Evolutionary conservation across 1,139 yeast genomes (phyloP), one percentile per base, ranked within the genome.

Genomic region (Spathaspora sp.): DNA sequence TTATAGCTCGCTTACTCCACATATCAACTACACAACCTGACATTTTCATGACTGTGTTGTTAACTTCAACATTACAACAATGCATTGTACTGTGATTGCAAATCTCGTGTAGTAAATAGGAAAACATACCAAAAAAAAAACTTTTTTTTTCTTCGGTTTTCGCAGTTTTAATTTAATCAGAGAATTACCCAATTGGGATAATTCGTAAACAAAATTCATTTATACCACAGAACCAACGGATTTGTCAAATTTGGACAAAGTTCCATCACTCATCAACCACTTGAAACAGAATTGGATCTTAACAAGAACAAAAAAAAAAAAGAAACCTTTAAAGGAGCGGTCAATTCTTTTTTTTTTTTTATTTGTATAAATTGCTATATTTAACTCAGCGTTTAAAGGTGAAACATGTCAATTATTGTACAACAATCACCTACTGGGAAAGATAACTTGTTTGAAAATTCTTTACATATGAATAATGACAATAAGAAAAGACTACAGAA

Each of bases 161-260:
- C 40, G 26, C 40, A 31, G 10, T 31, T 13, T 31, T 31, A 43
- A 40, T 40, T 13, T n/a, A 24, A 13, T 2, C 16, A 13, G 5
- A 13, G n/a, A 31, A 24, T 43, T 43, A 10, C 46, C 46, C 18
- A 26, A 39, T 43, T 43, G 20, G 46, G 46, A 18, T 7, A 18
- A n/a, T 13, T 25, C 20, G 11, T 41, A 41, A 41, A 41, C 43
- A 40, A 16, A 24, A 20, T 23, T 38, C 24, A 38, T 38, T 15
- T 26, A 24, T 23, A 24, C 23, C 41, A 15, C 11, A 8, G 10
- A 5, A 36, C 15, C 23, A 20, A 20, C 23, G 23, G 23, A 20
- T 20, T 20, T 20, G 23, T 20, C 23, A 20, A 23, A 36, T 10
- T 20, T 17, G 38, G 25, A 9, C 23, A 36, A 36, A 17, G 13